phyloP scores from a whole-genome alignment of 345 rosid genomes.

The Barbarea vulgaris region DNA sequence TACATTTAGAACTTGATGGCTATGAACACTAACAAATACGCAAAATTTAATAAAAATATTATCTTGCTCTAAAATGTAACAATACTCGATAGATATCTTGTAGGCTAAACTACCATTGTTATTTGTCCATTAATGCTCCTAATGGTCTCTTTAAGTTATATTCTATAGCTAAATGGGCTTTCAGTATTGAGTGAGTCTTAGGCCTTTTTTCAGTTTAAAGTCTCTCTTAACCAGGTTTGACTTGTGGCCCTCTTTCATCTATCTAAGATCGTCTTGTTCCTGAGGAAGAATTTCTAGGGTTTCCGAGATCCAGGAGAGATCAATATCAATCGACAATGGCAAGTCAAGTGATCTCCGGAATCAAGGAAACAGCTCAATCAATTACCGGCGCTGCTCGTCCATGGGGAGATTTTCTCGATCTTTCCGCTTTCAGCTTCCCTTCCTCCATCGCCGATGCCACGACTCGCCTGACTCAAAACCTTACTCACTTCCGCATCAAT shows the following conservation, averaged over 20 bases:
- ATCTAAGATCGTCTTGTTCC: neutral
- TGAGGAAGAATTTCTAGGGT: constrained; percentile 29
- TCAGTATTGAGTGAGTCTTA: neutral
- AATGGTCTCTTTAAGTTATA: too few relatives aligned
- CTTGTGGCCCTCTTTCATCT: neutral
- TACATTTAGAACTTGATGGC: too few relatives aligned
- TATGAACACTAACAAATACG: too few relatives aligned
- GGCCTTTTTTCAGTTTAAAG: neutral
- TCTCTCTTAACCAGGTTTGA: neutral
- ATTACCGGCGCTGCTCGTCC: constrained; percentile 51
- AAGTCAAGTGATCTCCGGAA: constrained; percentile 43
- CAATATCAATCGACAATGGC: constrained; percentile 27
- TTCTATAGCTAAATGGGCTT: neutral
- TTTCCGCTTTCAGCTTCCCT: constrained; percentile 53
- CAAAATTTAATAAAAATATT: too few relatives aligned
- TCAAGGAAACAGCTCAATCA: constrained; percentile 54
- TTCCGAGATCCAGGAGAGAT: neutral
- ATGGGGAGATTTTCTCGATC: constrained; percentile 57
- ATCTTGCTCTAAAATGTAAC: too few relatives aligned
- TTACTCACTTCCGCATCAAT: constrained; percentile 61
- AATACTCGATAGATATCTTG: too few relatives aligned
- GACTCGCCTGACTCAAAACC: constrained; percentile 65
- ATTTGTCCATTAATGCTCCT: too few relatives aligned
- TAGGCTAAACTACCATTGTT: too few relatives aligned
- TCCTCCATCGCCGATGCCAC: constrained; percentile 55